Percentiles rank a stretch among this genome's conserved stretches.
phyloP scores from a whole-genome alignment of 169 alveolate genomes.

The Besnoitia besnoiti region DNA sequence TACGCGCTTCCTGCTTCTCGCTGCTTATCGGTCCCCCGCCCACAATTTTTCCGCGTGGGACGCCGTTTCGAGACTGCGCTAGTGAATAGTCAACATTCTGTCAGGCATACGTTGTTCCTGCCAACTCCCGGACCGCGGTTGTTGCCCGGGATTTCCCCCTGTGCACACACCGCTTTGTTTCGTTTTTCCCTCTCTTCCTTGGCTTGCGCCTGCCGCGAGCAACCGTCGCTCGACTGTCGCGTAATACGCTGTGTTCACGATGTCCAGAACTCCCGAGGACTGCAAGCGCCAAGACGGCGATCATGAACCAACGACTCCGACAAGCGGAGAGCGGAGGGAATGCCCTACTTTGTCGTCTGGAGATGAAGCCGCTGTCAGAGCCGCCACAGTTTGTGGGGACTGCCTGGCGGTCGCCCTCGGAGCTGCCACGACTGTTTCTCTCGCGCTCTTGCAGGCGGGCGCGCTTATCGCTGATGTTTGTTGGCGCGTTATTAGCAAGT shows the following conservation, averaged over 20 bases:
- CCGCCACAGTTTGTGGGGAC: slow-evolving; percentile 27
- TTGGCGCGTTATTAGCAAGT: slow-evolving; percentile 41
- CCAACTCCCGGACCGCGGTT: too few species aligned
- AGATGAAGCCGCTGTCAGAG: slow-evolving; percentile 16
- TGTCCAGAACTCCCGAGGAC: not conserved
- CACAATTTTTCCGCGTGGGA: too few species aligned
- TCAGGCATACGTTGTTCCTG: too few species aligned
- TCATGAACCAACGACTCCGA: not conserved
- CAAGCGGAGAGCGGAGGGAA: not conserved
- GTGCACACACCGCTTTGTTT: too few species aligned
- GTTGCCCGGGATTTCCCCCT: too few species aligned
- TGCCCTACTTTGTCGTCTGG: not conserved
- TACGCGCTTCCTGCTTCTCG: too few species aligned
- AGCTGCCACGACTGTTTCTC: slow-evolving; percentile 29
- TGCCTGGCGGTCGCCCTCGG: slow-evolving; percentile 29
- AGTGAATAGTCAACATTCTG: too few species aligned
- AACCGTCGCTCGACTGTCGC: not conserved
- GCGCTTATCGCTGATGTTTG: slow-evolving; percentile 21
- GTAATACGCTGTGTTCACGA: not conserved
- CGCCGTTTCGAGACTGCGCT: too few species aligned
- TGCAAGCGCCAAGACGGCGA: not conserved
- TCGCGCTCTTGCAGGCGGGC: slow-evolving; percentile 26
- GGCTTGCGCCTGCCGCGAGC: not conserved
- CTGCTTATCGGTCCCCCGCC: too few species aligned
- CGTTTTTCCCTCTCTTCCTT: too few species aligned